Percentiles rank a stretch among this genome's conserved stretches.
Evolutionary conservation across 2,329 filamentous ascomycete genomes (phyloP).

Genomic region (Botrytis hyacinthi): DNA sequence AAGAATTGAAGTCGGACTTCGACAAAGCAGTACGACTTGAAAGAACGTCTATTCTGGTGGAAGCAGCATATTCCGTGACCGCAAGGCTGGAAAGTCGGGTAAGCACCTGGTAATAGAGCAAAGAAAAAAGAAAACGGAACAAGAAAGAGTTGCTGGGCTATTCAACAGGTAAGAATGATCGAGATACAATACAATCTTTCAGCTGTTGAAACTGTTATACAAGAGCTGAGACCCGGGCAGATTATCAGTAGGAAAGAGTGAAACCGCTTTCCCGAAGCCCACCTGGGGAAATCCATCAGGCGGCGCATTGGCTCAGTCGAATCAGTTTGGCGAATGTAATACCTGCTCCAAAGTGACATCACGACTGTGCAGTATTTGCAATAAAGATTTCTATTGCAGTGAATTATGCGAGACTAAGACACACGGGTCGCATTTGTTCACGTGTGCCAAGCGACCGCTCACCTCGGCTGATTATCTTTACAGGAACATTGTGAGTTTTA

Average conservation of each 20-base stretch:
- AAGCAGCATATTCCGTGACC: background rate
- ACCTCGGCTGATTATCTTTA: background rate
- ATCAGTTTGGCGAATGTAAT: background rate
- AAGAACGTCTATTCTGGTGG: background rate
- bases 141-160: background rate
- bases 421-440: background rate
- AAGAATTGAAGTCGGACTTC: background rate
- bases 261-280: background rate
- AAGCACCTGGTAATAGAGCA: background rate
- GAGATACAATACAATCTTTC: background rate
- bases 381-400: background rate
- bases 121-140: background rate
- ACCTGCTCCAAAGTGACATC: background rate
- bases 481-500: background rate
- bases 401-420: background rate
- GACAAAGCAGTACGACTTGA: background rate
- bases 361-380: background rate
- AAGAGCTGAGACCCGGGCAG: background rate
- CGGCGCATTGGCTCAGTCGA: background rate
- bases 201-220: background rate
- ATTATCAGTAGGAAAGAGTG: background rate
- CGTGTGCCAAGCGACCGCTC: background rate
- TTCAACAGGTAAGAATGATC: background rate
- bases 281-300: background rate
- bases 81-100: background rate